These are phyloP conservation scores for Lathyrus sativus DNA, from an alignment of 306 rosid species.

Conservation along the genomic window DNA sequence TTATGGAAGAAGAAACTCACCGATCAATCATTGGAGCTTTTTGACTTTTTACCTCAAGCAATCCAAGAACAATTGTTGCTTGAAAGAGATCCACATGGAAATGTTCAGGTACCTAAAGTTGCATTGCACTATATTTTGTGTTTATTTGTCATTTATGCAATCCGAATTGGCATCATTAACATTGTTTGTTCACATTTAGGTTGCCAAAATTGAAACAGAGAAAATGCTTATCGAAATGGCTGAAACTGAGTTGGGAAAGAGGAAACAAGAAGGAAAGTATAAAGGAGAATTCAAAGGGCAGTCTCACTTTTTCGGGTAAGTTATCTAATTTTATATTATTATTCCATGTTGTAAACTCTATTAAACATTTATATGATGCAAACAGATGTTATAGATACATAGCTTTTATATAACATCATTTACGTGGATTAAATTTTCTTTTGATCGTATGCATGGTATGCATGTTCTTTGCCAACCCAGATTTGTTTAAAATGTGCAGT, in stretches of 20 bases:
- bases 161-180: slow-evolving; percentile 5
- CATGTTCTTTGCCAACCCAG: slow-evolving; percentile 6
- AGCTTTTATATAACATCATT: not conserved
- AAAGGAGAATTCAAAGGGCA: slow-evolving; percentile 70
- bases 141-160: slow-evolving; percentile 20
- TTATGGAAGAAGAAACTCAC: slow-evolving; percentile 91
- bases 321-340: slow-evolving; percentile 13
- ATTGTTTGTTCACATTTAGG: slow-evolving; percentile 51
- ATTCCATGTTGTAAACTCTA: slow-evolving; percentile 16
- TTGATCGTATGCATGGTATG: not conserved
- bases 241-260: slow-evolving; percentile 89
- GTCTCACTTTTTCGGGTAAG: slow-evolving; percentile 98
- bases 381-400: not conserved
- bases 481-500: slow-evolving; percentile 47
- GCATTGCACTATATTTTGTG: slow-evolving; percentile 18
- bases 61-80: slow-evolving; percentile 99
- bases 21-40: slow-evolving; percentile 77
- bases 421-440: not conserved
- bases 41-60: slow-evolving; percentile 89
- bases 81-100: slow-evolving; percentile 99
- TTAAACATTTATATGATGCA: slow-evolving; percentile 1
- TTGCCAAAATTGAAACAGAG: slow-evolving; percentile 98
- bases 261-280: slow-evolving; percentile 75
- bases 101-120: slow-evolving; percentile 77
- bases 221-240: slow-evolving; percentile 99